Base-by-base conservation (phyloP, 192 early-diverging fungal species). In the Obelidium mucronatum region DNA sequence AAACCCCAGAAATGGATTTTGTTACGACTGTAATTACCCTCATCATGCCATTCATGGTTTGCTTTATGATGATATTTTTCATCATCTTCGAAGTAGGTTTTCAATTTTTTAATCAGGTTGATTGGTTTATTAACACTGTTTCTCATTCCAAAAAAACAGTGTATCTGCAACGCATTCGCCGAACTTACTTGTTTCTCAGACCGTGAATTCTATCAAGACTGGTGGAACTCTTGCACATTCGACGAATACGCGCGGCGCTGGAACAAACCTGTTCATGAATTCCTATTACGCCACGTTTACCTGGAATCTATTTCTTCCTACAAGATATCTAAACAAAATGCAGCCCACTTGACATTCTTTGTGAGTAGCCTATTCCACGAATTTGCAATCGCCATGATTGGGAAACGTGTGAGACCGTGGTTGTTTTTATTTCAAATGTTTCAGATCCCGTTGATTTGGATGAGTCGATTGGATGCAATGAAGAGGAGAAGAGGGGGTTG, bases 201-300 rank as follows among this genome's bases (percentile, higher is more conserved):
- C 81, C 92, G 95, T 65, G 91, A 93, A 79, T 99, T 99, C 85
- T 99, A 97, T 84, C 95, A 97, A 73, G 97, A 99, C 81, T 99
- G 96, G 96, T 99, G 96, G 96, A 99, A 99, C 75, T 86, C 90
- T 65, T 85, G 86, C 19, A 91, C 90, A 0, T 95, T 93, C 74
- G 97, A 97, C 74, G 95, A 97, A 81, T 99, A 93, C 84, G 93
- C 95, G 30, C 90, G 97, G 56, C 94, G 95, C 70, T 98, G 97
- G 97, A 99, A 99, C 80, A 95, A 95, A 73, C 95, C 96, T 5
- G 81, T 97, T 39, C 95, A 98, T 78, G 89, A 95, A 62, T 98
- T 97, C 77, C 80, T 97, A 35, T 83, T 95, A 13, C 90, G 95
- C 31, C 96, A 97, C 80, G 90, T 96, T 0, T 99, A 97, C 82